Percentiles rank a stretch among this genome's conserved stretches.
These are phyloP conservation scores for Dioszegia crocea DNA, from an alignment of 768 basidiomycete genomes.

Conservation along the genomic window DNA sequence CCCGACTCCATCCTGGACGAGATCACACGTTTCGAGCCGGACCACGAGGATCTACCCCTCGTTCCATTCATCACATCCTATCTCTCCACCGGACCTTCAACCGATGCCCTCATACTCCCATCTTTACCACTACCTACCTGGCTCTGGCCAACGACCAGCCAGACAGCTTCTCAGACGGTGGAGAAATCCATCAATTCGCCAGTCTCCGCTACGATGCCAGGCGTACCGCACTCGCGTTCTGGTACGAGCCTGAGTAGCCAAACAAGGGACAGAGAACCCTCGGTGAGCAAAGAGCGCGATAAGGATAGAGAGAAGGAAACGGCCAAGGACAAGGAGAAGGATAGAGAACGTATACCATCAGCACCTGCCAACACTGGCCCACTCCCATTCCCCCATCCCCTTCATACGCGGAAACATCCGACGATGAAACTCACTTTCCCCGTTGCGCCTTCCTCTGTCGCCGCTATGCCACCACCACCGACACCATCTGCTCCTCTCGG, in stretches of 20 bases:
- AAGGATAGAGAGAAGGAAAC: neutral
- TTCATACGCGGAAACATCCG: slow-evolving; percentile 29
- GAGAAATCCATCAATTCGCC: neutral
- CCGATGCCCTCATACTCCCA: slow-evolving; percentile 24
- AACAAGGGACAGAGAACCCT: slow-evolving; percentile 6
- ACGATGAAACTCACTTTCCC: slow-evolving; percentile 39
- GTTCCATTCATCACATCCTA: slow-evolving; percentile 33
- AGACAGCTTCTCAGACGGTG: neutral
- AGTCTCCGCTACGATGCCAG: neutral
- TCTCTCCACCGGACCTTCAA: slow-evolving; percentile 14
- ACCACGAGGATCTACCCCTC: slow-evolving; percentile 36
- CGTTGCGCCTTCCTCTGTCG: slow-evolving; percentile 1
- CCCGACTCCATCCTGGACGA: slow-evolving; percentile 36
- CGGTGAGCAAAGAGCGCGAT: neutral
- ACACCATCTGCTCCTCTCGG: neutral
- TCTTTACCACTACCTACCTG: slow-evolving; percentile 29
- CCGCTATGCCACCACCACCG: neutral
- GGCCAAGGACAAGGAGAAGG: slow-evolving; percentile 1
- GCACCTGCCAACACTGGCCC: neutral
- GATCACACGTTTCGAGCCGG: slow-evolving; percentile 39
- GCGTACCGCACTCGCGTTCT: slow-evolving; percentile 9
- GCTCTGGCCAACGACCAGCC: slow-evolving; percentile 30
- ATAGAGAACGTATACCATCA: neutral
- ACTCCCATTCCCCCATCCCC: slow-evolving; percentile 36
- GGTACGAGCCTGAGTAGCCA: neutral